Evolutionary conservation across 139 green algal species (phyloP).

Genomic region (Tetraselmis striata): DNA sequence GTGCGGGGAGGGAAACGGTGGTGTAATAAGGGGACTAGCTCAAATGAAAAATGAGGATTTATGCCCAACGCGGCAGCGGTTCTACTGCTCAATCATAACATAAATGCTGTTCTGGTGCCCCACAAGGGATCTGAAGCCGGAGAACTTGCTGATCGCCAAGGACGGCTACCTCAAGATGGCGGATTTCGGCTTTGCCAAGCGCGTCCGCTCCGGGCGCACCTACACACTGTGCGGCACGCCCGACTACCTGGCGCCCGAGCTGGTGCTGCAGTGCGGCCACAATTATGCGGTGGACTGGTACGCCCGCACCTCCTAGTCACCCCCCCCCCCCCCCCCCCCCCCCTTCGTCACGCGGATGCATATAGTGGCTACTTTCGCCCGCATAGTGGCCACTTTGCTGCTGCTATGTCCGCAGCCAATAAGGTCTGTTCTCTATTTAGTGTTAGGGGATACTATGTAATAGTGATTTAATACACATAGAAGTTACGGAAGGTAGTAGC

Average conservation of each 20-base stretch:
- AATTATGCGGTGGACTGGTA: constrained; percentile 80
- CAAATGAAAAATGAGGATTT: too few species aligned
- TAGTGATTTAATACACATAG: too few species aligned
- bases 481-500: too few species aligned
- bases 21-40: too few species aligned
- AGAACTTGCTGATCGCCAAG: constrained; percentile 57
- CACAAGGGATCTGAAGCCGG: constrained; percentile 56
- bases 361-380: not conserved
- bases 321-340: too few species aligned
- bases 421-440: not conserved
- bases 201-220: constrained; percentile 49
- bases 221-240: constrained; percentile 93
- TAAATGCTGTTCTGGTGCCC: not conserved
- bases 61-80: constrained; percentile 67
- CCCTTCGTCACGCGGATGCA: not conserved
- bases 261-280: constrained; percentile 77
- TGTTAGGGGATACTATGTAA: not conserved
- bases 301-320: constrained; percentile 5
- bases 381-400: not conserved
- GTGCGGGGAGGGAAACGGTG: too few species aligned
- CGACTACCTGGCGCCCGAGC: constrained; percentile 92
- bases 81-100: constrained; percentile 35
- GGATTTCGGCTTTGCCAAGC: constrained; percentile 80
- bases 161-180: constrained; percentile 67
- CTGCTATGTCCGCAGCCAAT: not conserved